Evolutionary conservation across 2,329 filamentous ascomycete genomes (phyloP).

Genomic region (Verticillium nonalfalfae): DNA sequence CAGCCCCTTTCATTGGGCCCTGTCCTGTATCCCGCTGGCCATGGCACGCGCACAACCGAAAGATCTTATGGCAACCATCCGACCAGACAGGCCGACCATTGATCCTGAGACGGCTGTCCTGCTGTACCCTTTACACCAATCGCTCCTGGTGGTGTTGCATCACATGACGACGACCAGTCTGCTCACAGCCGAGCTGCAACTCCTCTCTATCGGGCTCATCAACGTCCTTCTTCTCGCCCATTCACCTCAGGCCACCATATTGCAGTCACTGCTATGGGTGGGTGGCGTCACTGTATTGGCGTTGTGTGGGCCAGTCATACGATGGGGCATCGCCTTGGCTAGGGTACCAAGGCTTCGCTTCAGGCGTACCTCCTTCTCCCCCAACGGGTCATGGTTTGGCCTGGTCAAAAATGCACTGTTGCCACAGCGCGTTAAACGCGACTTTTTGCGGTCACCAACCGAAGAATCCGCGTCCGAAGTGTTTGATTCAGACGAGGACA

Average conservation of each 20-base stretch:
- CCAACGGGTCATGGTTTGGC: conserved; percentile 29
- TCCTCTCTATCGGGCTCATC: conserved; percentile 77
- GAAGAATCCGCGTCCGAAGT: conserved; percentile 25
- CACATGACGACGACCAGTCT: conserved; percentile 86
- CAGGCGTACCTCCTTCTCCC: conserved; percentile 41
- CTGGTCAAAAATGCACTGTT: conserved; percentile 33
- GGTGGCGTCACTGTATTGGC: conserved; percentile 74
- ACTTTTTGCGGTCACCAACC: conserved; percentile 22
- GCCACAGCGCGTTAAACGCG: conserved; percentile 39
- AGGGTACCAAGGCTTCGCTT: conserved; percentile 91
- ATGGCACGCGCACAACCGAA: conserved; percentile 21
- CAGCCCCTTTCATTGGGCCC: conserved; percentile 69
- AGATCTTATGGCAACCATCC: neutral
- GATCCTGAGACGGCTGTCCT: conserved; percentile 54
- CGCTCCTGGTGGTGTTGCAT: conserved; percentile 65
- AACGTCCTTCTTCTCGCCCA: conserved; percentile 71
- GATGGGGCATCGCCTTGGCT: conserved; percentile 79
- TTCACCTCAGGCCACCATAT: conserved; percentile 77
- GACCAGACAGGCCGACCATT: conserved; percentile 18
- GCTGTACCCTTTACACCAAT: conserved; percentile 79
- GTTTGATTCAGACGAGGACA: conserved; percentile 16
- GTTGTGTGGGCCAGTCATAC: conserved; percentile 65
- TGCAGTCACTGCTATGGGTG: conserved; percentile 80
- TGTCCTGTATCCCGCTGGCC: conserved; percentile 63
- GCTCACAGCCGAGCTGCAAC: conserved; percentile 77